Percentiles rank a stretch among this genome's conserved stretches.
These are phyloP conservation scores for Neoboletus brunneissimus DNA, from an alignment of 768 basidiomycete species.

Conservation along the genomic window DNA sequence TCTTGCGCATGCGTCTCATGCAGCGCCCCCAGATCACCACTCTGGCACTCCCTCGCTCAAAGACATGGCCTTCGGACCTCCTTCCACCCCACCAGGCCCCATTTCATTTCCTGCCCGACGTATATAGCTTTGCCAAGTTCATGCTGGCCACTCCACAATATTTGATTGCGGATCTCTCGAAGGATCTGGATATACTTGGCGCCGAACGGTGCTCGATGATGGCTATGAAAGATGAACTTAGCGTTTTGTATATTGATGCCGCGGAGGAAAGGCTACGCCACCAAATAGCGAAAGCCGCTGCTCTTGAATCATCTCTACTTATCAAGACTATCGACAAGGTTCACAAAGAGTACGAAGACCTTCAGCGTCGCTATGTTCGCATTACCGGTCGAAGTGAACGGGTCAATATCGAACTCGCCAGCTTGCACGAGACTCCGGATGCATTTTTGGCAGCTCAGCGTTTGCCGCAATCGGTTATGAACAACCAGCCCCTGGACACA, in stretches of 20 bases:
- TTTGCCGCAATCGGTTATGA: slow-evolving; percentile 14
- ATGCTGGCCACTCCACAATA: slow-evolving; percentile 94
- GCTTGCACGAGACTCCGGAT: slow-evolving; percentile 47
- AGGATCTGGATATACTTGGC: slow-evolving; percentile 69
- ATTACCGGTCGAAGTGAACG: slow-evolving; percentile 20
- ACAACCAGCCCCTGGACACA: slow-evolving; percentile 2
- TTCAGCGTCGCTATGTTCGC: slow-evolving; percentile 40
- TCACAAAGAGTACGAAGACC: slow-evolving; percentile 52
- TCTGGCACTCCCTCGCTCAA: slow-evolving; percentile 86
- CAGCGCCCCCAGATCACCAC: slow-evolving; percentile 94
- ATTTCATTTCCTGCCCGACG: slow-evolving; percentile 94
- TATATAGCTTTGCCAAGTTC: slow-evolving; percentile 84
- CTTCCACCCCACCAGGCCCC: slow-evolving; percentile 90
- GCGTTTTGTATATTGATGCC: slow-evolving; percentile 73
- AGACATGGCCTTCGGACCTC: slow-evolving; percentile 92
- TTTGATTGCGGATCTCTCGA: slow-evolving; percentile 68
- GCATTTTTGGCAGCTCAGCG: slow-evolving; percentile 53
- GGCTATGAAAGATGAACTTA: slow-evolving; percentile 72
- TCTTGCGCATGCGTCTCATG: slow-evolving; percentile 82
- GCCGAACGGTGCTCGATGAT: slow-evolving; percentile 64
- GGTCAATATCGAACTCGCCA: slow-evolving; percentile 13
- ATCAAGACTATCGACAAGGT: slow-evolving; percentile 62
- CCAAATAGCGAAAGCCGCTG: slow-evolving; percentile 76
- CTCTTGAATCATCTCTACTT: slow-evolving; percentile 69
- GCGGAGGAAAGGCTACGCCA: slow-evolving; percentile 73